Base-by-base conservation (phyloP, 1,284 basidiomycete genomes). In the Cutaneotrichosporon mucoides region DNA sequence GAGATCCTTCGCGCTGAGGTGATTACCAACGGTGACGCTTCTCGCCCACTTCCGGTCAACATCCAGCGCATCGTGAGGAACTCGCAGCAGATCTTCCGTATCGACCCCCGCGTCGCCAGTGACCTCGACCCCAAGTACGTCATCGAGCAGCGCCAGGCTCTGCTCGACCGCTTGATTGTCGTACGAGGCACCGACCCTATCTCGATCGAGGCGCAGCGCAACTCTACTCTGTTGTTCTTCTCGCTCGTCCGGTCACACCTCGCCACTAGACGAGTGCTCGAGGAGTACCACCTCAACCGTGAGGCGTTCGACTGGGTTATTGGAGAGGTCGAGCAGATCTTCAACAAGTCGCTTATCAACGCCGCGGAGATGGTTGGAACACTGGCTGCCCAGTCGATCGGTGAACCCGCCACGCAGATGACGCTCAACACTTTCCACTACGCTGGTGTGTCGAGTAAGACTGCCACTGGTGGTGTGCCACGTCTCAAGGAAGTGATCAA, bases 281-380 rank as follows among this genome's bases (percentile, higher is more conserved):
- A 95, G 77, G 85, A 87, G 66, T 86, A 86, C 75, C 92, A 94
- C 72, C 82, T 97, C 38, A 93, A 88, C 64, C 82, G 84, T 43
- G 90, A 95, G 74, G 94, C 95, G 1, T 99, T 96, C 76, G 92
- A 97, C 71, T 99, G 94, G 94, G 90, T 98, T 3, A 73, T 98
- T 59, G 96, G 95, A 67, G 96, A 99, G 79, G 86, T 99, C 53
- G 93, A 99, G 76, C 84, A 89, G 40, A 91, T 93, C 76, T 97
- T 96, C 82, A 94, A 95, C 73, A 87, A 87, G 69, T 90, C 94
- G 1, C 73, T 97, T 2, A 92, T 85, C 33, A 89, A 95, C 72
- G 91, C 96, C 0, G 94, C 95, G 53, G 96, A 99, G 80, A 99
- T 99, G 96, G 99, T 96, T 68, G 96, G 96, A 50, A 98, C 93